Base-by-base conservation (phyloP, 495 filamentous ascomycete genomes). In the Podospora pseudoanserina region DNA sequence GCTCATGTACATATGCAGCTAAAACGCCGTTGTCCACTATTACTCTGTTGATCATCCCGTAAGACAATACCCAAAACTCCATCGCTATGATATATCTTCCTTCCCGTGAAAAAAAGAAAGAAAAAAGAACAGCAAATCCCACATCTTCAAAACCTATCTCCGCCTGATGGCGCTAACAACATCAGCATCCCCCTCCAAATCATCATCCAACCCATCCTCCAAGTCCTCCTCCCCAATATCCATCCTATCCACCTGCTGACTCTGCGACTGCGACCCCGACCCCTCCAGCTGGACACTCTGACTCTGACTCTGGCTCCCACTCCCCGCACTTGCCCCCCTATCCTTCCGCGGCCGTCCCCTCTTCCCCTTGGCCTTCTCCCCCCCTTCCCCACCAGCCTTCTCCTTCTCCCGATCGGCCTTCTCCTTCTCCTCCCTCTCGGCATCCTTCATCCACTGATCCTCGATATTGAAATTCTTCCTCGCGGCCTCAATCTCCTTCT, bases 401-500 rank as follows among this genome's bases (percentile, higher is more conserved):
- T 64, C 63, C 63, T 69, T 72, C 60, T 66, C 67, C 4, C 62
- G 65, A 57, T 73, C 71, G 70, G 77, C 81, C 4, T 62, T 66
- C 59, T 73, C 71, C 71, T 77, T 81, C 67, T 81, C 78, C 75
- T 81, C 80, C 66, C 75, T 75, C 13, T 78, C 73, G 2, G 78
- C 75, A 53, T 81, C 77, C 73, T 79, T 79, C 65, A 77, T 77
- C 3, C 83, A 61, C 66, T 78, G 76, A 19, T 79, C 79, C 59
- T 84, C 81, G 26, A 82, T 77, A 34, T 75, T 75, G 65, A 94
- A 88, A 16, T 85, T 84, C 77, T 90, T 91, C 16, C 91, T 81
- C n/a, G 90, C 87, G 69, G 88, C 84, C 75, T 92, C 92, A 58
- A 97, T 85, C 65, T 89, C 86, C 73, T 89, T 88, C 68, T 94